Conservation (phyloP, 768 basidiomycete species). For the Mycena floridula region DNA sequence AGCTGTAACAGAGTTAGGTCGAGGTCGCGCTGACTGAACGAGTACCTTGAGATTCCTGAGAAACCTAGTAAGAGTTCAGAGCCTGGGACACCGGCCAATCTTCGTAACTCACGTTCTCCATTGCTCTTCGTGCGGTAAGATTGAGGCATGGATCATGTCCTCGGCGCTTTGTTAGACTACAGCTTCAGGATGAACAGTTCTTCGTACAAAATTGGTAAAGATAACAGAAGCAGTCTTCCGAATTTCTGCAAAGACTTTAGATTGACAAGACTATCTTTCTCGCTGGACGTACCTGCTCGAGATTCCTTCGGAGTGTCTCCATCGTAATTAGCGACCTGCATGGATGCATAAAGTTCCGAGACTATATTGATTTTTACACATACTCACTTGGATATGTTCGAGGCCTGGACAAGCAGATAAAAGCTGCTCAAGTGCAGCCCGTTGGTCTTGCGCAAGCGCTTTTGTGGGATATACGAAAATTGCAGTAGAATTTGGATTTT, state of each 20-base stretch:
- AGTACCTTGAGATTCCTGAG: slow-evolving; percentile 60
- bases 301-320: slow-evolving; percentile 77
- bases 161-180: slow-evolving; percentile 17
- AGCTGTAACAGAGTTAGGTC: slow-evolving; percentile 27
- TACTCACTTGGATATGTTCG: slow-evolving; percentile 46
- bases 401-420: slow-evolving; percentile 54
- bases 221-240: slow-evolving; percentile 73
- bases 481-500: slow-evolving; percentile 55
- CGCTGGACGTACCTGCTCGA: slow-evolving; percentile 48
- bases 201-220: slow-evolving; percentile 81
- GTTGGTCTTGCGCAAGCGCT: slow-evolving; percentile 90
- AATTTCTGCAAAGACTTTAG: slow-evolving; percentile 37
- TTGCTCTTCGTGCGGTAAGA: slow-evolving; percentile 76
- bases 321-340: slow-evolving; percentile 75
- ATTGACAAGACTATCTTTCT: no score
- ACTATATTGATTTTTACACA: not conserved
- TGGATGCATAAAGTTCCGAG: not conserved
- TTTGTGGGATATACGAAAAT: slow-evolving; percentile 53
- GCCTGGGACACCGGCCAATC: no score
- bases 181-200: slow-evolving; percentile 1
- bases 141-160: slow-evolving; percentile 84
- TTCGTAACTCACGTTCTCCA: slow-evolving; percentile 61
- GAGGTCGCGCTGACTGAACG: not conserved
- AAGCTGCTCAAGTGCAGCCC: slow-evolving; percentile 60
- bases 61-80: slow-evolving; percentile 40